Conservation (phyloP, 768 basidiomycete species). For the Lactarius trivialis region DNA sequence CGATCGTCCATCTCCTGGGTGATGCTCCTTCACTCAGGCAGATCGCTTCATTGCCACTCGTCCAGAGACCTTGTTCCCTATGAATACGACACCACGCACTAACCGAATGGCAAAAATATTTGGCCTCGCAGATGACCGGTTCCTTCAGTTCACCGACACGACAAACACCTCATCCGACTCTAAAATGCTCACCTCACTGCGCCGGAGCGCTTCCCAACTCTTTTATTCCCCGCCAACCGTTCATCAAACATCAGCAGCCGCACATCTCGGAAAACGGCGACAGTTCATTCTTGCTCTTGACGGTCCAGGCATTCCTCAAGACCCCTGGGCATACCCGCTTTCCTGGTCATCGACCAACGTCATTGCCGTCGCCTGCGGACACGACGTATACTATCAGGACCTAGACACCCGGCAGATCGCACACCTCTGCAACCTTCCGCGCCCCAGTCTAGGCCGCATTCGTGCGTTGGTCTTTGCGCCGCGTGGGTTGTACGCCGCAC, state of each 20-base stretch:
- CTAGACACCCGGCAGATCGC: conserved; percentile 48
- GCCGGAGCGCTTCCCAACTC: conserved; percentile 47
- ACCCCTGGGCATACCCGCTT: conserved; percentile 51
- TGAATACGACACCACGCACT: conserved; percentile 61
- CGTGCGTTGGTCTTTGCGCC: conserved; percentile 48
- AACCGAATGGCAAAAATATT: conserved; percentile 57
- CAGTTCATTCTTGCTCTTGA: conserved; percentile 58
- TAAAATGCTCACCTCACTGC: conserved; percentile 42
- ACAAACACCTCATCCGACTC: conserved; percentile 31
- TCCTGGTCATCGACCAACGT: conserved; percentile 53
- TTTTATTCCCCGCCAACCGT: conserved; percentile 32
- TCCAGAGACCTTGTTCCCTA: conserved; percentile 44
- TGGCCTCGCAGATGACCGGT: conserved; percentile 49
- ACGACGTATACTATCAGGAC: conserved; percentile 57
- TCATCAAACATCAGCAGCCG: conserved; percentile 45
- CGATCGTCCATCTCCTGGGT: not conserved
- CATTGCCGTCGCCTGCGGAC: conserved; percentile 57
- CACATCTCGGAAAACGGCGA: conserved; percentile 47
- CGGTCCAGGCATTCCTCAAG: conserved; percentile 51
- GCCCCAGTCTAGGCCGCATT: conserved; percentile 33
- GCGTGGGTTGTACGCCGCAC: conserved; percentile 40
- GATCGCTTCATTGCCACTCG: conserved; percentile 57
- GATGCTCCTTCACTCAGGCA: conserved; percentile 33
- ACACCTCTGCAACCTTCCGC: conserved; percentile 40
- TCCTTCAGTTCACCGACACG: conserved; percentile 47